phyloP scores from a whole-genome alignment of 768 basidiomycete species.

The Leucocoprinus leucothites region DNA sequence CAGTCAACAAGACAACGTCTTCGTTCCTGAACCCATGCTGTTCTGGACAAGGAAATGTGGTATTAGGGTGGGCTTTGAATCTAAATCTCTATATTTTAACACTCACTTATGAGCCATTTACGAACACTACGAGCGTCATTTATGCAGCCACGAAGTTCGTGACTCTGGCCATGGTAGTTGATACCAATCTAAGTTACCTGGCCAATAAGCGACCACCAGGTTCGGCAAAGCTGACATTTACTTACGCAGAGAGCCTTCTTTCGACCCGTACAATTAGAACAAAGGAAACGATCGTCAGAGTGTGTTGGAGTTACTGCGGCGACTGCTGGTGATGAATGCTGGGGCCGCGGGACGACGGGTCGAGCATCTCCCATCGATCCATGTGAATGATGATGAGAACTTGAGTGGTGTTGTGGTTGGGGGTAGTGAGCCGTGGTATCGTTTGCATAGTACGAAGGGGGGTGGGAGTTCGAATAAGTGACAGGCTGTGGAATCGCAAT shows the following conservation, averaged over 20 bases:
- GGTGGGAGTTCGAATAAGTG: conserved; percentile 15
- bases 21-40: conserved; percentile 52
- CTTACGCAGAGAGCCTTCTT: conserved; percentile 82
- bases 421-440: conserved; percentile 4
- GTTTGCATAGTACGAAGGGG: conserved; percentile 1
- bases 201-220: not conserved
- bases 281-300: conserved; percentile 47
- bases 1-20: conserved; percentile 70
- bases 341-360: conserved; percentile 2
- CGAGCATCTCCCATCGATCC: not conserved
- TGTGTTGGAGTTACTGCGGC: conserved; percentile 15
- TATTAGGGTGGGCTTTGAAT: not conserved
- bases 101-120: conserved; percentile 61
- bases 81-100: not conserved
- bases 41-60: conserved; percentile 16
- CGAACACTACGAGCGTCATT: conserved; percentile 76
- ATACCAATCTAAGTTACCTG: conserved; percentile 61
- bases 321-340: conserved; percentile 9
- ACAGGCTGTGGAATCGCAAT: conserved; percentile 14
- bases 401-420: conserved; percentile 1
- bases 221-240: not conserved
- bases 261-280: conserved; percentile 74
- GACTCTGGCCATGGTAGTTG: conserved; percentile 64
- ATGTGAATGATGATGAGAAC: conserved; percentile 10
- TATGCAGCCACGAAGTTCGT: conserved; percentile 71